Evolutionary conservation across 768 basidiomycete genomes (phyloP).

Genomic region (Pleurotus tuber-regium): DNA sequence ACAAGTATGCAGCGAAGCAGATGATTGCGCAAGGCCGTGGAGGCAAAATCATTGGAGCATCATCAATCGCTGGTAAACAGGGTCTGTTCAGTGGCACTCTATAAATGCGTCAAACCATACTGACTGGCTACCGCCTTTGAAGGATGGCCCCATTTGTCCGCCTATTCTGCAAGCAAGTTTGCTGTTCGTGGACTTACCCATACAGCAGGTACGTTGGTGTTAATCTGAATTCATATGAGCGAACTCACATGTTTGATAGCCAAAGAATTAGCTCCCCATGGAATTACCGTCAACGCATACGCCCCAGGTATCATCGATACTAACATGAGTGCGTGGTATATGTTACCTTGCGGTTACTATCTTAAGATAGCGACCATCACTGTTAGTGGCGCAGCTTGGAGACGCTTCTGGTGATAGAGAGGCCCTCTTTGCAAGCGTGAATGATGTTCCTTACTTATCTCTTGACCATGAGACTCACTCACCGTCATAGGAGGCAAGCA

Average conservation of each 20-base stretch:
- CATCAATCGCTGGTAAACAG: constrained; percentile 34
- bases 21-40: constrained; percentile 41
- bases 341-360: background rate
- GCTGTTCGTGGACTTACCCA: constrained; percentile 42
- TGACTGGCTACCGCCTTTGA: too few relatives aligned
- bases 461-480: too few relatives aligned
- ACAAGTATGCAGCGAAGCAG: constrained; percentile 32
- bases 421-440: too few relatives aligned
- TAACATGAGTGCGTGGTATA: constrained; percentile 7
- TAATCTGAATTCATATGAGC: background rate
- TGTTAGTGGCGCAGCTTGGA: background rate
- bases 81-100: too few relatives aligned
- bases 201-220: constrained; percentile 24
- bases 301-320: constrained; percentile 30
- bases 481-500: background rate
- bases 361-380: too few relatives aligned
- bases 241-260: constrained; percentile 20
- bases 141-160: constrained; percentile 11
- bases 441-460: too few relatives aligned
- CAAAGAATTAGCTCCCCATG: constrained; percentile 31
- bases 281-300: constrained; percentile 43
- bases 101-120: too few relatives aligned
- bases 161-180: constrained; percentile 39
- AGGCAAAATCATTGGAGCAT: constrained; percentile 39
- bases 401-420: background rate